Conservation (phyloP, 1,284 basidiomycete genomes). For the Naganishia sp. region DNA sequence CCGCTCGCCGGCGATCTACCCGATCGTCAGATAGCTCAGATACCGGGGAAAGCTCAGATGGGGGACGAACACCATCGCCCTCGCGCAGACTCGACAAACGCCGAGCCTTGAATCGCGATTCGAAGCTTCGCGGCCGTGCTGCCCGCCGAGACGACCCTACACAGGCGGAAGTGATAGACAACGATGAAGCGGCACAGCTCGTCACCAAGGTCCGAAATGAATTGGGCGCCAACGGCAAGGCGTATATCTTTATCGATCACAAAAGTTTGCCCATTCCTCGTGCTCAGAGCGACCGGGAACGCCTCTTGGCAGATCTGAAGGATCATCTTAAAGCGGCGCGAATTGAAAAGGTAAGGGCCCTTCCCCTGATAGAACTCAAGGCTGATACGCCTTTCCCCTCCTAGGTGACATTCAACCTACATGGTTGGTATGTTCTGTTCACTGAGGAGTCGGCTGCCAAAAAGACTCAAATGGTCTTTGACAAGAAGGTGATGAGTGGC, state of each 20-base stretch:
- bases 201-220: slow-evolving; percentile 32
- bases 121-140: not conserved
- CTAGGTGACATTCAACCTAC: slow-evolving; percentile 40
- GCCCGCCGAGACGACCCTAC: not conserved
- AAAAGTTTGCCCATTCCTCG: slow-evolving; percentile 39
- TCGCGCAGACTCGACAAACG: slow-evolving; percentile 3
- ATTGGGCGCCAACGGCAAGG: slow-evolving; percentile 41
- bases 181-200: slow-evolving; percentile 38
- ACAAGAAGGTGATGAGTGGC: slow-evolving; percentile 19
- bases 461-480: slow-evolving; percentile 16
- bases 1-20: slow-evolving; percentile 12
- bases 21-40: slow-evolving; percentile 12
- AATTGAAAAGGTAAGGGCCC: slow-evolving; percentile 15
- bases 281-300: slow-evolving; percentile 30
- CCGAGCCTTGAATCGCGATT: not conserved
- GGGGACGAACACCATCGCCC: slow-evolving; percentile 15
- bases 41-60: slow-evolving; percentile 11
- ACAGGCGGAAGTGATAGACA: slow-evolving; percentile 35
- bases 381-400: not conserved
- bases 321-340: slow-evolving; percentile 49
- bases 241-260: slow-evolving; percentile 47
- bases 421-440: slow-evolving; percentile 50
- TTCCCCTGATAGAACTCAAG: no score
- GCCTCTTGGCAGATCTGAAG: slow-evolving; percentile 31
- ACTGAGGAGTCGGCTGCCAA: slow-evolving; percentile 1